phyloP scores from a whole-genome alignment of 1,139 yeast species.

The Saccharomyces hybrid region DNA sequence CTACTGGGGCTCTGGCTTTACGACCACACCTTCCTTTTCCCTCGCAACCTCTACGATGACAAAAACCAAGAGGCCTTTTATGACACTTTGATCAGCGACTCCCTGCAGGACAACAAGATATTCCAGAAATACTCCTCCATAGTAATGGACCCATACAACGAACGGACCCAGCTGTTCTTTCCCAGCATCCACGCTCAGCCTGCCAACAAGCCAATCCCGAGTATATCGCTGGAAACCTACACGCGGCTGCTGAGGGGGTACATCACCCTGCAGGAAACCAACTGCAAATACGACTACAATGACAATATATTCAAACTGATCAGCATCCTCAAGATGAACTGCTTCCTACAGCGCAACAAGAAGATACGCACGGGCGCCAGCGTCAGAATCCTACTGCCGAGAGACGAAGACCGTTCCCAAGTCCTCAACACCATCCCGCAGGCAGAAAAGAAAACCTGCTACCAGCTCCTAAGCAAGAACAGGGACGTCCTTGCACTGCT shows the following conservation, averaged over 20 bases:
- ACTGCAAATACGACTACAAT: not conserved
- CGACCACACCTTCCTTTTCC: constrained; percentile 2
- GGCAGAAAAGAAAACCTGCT: constrained; percentile 1
- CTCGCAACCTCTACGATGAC: not conserved
- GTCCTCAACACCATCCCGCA: not conserved
- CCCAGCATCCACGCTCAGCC: not conserved
- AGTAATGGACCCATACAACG: not conserved
- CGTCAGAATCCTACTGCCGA: not conserved
- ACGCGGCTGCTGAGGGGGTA: not conserved
- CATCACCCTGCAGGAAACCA: constrained; percentile 1
- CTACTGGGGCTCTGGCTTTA: constrained; percentile 4
- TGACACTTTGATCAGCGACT: constrained; percentile 1
- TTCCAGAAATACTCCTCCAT: constrained; percentile 4
- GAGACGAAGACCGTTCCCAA: not conserved
- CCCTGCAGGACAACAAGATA: constrained; percentile 1
- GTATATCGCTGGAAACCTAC: constrained; percentile 2
- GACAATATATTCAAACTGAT: constrained; percentile 1
- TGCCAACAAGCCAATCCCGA: not conserved
- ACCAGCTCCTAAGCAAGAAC: constrained; percentile 1
- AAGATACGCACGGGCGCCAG: not conserved
- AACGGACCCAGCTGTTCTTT: constrained; percentile 1
- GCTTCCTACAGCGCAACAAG: constrained; percentile 1
- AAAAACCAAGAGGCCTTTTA: not conserved
- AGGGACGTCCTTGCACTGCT: not conserved
- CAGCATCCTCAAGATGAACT: constrained; percentile 1